phyloP scores from a whole-genome alignment of 2,329 filamentous ascomycete genomes.

The Aphanoascus verrucosus region DNA sequence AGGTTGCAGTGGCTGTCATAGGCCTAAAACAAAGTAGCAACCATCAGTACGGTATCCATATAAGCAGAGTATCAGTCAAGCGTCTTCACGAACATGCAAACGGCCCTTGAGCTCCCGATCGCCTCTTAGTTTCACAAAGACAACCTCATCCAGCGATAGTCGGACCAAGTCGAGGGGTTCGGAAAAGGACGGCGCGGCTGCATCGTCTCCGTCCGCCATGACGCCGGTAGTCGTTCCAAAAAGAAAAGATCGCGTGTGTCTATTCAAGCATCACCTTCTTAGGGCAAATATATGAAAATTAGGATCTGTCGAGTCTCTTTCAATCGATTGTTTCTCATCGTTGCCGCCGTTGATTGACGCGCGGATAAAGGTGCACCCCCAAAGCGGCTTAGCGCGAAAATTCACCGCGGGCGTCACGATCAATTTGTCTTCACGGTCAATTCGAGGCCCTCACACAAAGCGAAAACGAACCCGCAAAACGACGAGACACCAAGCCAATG shows the following conservation, averaged over 20 bases:
- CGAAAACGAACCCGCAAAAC: background rate
- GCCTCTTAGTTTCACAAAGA: constrained; percentile 93
- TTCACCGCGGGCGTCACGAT: background rate
- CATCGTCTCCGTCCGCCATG: constrained; percentile 64
- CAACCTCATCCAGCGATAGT: constrained; percentile 85
- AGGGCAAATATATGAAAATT: background rate
- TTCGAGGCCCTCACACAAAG: background rate
- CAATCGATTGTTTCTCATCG: background rate
- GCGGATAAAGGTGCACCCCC: background rate
- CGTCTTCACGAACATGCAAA: constrained; percentile 60
- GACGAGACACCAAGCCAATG: background rate
- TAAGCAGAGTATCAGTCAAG: constrained; percentile 4
- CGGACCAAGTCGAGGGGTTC: constrained; percentile 95
- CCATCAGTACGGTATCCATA: constrained; percentile 3
- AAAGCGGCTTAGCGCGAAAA: constrained; percentile 11
- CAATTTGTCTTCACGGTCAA: background rate
- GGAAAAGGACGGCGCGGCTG: constrained; percentile 56
- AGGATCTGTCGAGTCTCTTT: background rate
- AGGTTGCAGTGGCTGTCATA: constrained; percentile 99
- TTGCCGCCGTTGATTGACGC: background rate
- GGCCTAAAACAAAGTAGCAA: constrained; percentile 48
- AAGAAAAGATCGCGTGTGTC: background rate
- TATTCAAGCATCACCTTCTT: constrained; percentile 3
- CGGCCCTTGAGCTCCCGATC: constrained; percentile 92
- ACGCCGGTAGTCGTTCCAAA: background rate